Conservation (phyloP, 257 asterid genomes). For the Solanum appendiculatum region DNA sequence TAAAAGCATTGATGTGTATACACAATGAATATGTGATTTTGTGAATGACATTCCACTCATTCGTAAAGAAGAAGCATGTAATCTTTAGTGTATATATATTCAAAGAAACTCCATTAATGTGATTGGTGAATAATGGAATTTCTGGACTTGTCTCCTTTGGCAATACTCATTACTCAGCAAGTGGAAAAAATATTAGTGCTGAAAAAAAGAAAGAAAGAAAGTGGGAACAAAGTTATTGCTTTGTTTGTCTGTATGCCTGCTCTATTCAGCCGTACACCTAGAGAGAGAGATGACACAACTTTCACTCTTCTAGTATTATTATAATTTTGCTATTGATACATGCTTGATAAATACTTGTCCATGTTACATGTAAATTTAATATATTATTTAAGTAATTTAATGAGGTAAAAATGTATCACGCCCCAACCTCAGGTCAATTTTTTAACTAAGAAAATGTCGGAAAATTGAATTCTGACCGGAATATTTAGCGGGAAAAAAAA, state of each 20-base stretch:
- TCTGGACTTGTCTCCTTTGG: too few species aligned
- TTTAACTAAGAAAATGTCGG: too few species aligned
- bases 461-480: too few species aligned
- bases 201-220: background rate
- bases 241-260: background rate
- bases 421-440: too few species aligned
- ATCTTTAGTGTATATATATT: background rate
- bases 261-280: background rate
- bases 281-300: background rate
- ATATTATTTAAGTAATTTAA: too few species aligned
- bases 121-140: background rate
- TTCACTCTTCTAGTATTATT: background rate
- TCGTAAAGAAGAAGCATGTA: background rate
- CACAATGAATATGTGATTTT: background rate
- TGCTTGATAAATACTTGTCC: background rate
- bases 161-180: background rate
- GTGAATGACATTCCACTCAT: background rate
- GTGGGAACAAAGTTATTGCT: background rate
- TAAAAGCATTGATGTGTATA: background rate
- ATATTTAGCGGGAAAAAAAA: too few species aligned
- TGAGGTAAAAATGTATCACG: too few species aligned
- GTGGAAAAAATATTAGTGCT: background rate
- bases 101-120: background rate
- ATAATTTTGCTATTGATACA: background rate
- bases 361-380: too few species aligned